phyloP scores from a whole-genome alignment of 371 early-diverging fungal species.

The Mucor plumbeus region DNA sequence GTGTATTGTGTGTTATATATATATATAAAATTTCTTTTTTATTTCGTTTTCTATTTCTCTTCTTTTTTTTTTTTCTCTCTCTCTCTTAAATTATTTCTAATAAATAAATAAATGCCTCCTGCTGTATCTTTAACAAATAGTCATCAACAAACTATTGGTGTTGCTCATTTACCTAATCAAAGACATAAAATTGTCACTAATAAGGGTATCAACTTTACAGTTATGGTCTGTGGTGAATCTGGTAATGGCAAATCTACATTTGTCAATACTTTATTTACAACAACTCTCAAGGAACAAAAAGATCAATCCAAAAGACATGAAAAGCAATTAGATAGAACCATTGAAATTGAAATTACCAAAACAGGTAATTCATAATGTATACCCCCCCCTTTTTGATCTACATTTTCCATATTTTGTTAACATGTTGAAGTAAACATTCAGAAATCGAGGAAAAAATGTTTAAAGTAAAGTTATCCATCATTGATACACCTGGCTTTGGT shows the following conservation, averaged over 20 bases:
- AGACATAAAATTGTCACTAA: slow-evolving; percentile 93
- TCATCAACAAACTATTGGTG: slow-evolving; percentile 74
- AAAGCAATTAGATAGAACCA: slow-evolving; percentile 69
- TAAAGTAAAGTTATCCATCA: slow-evolving; percentile 87
- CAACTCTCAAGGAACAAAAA: slow-evolving; percentile 70
- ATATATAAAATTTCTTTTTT: neutral
- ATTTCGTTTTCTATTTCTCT: slow-evolving; percentile 4
- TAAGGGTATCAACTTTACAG: slow-evolving; percentile 89
- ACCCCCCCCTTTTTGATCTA: neutral
- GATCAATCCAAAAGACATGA: slow-evolving; percentile 55
- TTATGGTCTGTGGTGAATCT: slow-evolving; percentile 90
- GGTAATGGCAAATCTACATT: slow-evolving; percentile 85
- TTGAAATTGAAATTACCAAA: slow-evolving; percentile 85
- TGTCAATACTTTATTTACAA: slow-evolving; percentile 85
- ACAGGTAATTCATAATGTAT: slow-evolving; percentile 48
- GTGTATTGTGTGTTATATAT: slow-evolving; percentile 10
- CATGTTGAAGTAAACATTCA: slow-evolving; percentile 37
- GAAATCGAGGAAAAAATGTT: slow-evolving; percentile 97
- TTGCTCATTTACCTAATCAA: slow-evolving; percentile 98
- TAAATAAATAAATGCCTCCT: slow-evolving; percentile 46
- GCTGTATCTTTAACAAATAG: slow-evolving; percentile 49
- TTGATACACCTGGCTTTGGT: slow-evolving; percentile 92
- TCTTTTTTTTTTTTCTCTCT: too few relatives aligned
- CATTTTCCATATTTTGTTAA: slow-evolving; percentile 10
- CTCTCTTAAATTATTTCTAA: neutral